These are phyloP conservation scores for Dillenia suffruticosa DNA, from an alignment of 164 flowering plant species.

Conservation along the genomic window DNA sequence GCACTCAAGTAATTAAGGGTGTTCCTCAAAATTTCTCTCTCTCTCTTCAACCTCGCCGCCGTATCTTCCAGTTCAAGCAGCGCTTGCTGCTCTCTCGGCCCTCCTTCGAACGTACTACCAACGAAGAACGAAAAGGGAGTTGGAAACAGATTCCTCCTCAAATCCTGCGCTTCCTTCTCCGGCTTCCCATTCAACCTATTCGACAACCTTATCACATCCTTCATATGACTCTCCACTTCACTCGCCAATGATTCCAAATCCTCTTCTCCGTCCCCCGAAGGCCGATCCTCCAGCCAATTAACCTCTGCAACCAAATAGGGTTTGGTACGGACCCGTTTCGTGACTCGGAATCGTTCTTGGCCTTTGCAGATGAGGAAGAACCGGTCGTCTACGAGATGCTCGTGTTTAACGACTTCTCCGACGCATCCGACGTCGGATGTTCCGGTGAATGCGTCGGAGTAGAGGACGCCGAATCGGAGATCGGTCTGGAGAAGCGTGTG, in stretches of 20 bases:
- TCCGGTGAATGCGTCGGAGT: slow-evolving; percentile 69
- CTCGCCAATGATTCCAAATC: slow-evolving; percentile 60
- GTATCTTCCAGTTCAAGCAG: slow-evolving; percentile 91
- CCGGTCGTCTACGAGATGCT: slow-evolving; percentile 87
- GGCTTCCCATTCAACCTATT: slow-evolving; percentile 84
- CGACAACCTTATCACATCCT: slow-evolving; percentile 84
- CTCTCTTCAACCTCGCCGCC: slow-evolving; percentile 76
- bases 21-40: slow-evolving; percentile 88
- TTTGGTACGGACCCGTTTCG: slow-evolving; percentile 56
- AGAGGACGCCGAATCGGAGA: slow-evolving; percentile 91
- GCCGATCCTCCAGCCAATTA: slow-evolving; percentile 86
- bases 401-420: slow-evolving; percentile 93
- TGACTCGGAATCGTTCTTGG: slow-evolving; percentile 84
- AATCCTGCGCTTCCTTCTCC: slow-evolving; percentile 78
- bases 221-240: slow-evolving; percentile 85
- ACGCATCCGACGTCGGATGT: slow-evolving; percentile 91
- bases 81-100: slow-evolving; percentile 96
- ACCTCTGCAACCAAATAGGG: slow-evolving; percentile 89
- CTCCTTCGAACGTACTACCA: slow-evolving; percentile 95
- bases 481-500: slow-evolving; percentile 92
- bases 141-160: slow-evolving; percentile 80
- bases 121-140: slow-evolving; percentile 97
- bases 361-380: slow-evolving; percentile 96
- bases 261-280: slow-evolving; percentile 51
- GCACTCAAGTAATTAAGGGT: slow-evolving; percentile 92